Evolutionary conservation across 306 rosid genomes (phyloP), one percentile per base, ranked within the genome.

Genomic region (Malus sieversii): DNA sequence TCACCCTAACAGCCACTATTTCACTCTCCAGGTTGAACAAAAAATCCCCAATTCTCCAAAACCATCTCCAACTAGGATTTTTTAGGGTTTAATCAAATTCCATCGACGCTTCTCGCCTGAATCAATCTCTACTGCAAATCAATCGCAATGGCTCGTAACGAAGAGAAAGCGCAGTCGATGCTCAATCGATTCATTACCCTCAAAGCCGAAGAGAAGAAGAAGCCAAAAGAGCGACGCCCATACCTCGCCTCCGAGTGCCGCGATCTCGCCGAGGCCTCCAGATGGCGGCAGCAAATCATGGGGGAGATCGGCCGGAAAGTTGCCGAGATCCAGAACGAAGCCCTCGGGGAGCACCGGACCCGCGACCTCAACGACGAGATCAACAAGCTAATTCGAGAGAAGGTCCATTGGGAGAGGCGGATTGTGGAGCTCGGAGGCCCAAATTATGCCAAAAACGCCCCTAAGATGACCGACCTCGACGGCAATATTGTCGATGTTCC

Each of bases 251-350:
- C 98, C 14, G 97, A 94, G 68, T 94, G 98, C 78, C 96, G 97
- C 6, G 98, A 94, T 82, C 96, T 92, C 16, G 91, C 96, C 3
- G 98, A 92, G 57, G 97, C 98, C 0, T 92, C 92, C 83, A 88
- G 82, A 76, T 92, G 98, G 97, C 95, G 96, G 32, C 96, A 88
- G 72, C 96, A 92, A 46, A 94, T 94, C 81, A 88, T 94, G 93
- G 92, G 96, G 2, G 98, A 94, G 77, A 89, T 94, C 62, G 98
- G 97, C n/a, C 95, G 92, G 19, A 94, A 94, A 57, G 98, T 92
- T 68, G 93, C 98, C n/a, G 98, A 95, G 90, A 88, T 95, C 78
- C 98, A 95, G 68, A 95, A 95, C 80, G 93, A 95, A 72, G 97
- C 93, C 15, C 93, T 95, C 38, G 97, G 96, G 1, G 97, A 92